These are phyloP conservation scores for Chlorella sp. DNA, from an alignment of 139 green algal species.

Conservation along the genomic window DNA sequence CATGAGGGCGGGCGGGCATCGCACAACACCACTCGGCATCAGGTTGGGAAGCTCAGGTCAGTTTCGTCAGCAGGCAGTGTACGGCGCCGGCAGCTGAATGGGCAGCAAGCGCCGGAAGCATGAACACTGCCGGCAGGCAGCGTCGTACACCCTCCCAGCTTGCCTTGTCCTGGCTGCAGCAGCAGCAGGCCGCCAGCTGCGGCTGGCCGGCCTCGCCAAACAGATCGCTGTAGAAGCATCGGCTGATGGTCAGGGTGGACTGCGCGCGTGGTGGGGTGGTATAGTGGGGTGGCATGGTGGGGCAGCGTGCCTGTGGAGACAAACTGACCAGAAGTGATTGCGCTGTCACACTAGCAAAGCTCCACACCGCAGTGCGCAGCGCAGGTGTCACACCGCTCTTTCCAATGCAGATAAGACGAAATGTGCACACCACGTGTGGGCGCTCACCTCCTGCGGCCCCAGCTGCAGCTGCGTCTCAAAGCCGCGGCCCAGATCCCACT, in stretches of 20 bases:
- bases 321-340: too few relatives aligned
- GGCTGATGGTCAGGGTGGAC: constrained; percentile 37
- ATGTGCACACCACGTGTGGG: too few relatives aligned
- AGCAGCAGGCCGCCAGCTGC: constrained; percentile 44
- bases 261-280: not conserved
- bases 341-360: too few relatives aligned
- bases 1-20: not conserved
- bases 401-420: too few relatives aligned
- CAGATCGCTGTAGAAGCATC: constrained; percentile 47
- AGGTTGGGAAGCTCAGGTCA: too few relatives aligned
- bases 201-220: constrained; percentile 34
- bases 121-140: not conserved
- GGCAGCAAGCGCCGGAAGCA: not conserved
- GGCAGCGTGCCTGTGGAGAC: not conserved
- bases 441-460: not conserved
- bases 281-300: not conserved
- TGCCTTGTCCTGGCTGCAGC: constrained; percentile 48
- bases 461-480: constrained; percentile 31
- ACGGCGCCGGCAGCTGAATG: too few relatives aligned
- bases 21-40: too few relatives aligned
- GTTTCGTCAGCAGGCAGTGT: too few relatives aligned
- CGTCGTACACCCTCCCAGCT: not conserved
- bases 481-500: constrained; percentile 45
- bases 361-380: too few relatives aligned
- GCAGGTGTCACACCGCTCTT: too few relatives aligned